Conservation (phyloP, 2,329 filamentous ascomycete species). For the Aspergillus arachidicola region DNA sequence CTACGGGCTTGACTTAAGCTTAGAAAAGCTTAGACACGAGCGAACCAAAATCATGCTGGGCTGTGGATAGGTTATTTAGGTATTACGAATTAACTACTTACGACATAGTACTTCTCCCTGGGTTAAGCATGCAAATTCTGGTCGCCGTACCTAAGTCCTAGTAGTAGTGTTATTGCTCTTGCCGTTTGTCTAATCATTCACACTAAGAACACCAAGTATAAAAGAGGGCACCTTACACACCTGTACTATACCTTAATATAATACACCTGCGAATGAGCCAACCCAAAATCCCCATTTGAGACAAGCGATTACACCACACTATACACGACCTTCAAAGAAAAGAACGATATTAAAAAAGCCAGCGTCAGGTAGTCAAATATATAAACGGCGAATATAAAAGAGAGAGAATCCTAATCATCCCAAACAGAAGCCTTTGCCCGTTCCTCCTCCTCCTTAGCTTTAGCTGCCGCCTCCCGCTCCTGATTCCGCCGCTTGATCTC, state of each 20-base stretch:
- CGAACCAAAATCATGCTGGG: neutral
- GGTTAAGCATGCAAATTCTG: neutral
- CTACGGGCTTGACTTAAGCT: conserved; percentile 3
- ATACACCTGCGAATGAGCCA: neutral
- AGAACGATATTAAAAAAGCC: conserved; percentile 8
- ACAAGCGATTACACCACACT: neutral
- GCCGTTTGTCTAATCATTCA: neutral
- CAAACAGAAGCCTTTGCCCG: conserved; percentile 82
- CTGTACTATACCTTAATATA: neutral
- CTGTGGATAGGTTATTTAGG: neutral
- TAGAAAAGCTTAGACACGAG: conserved; percentile 3
- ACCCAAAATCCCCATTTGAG: neutral
- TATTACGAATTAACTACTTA: conserved; percentile 4
- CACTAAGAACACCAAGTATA: neutral
- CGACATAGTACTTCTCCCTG: neutral
- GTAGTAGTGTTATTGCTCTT: neutral
- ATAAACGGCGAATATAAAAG: neutral
- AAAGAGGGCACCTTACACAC: neutral
- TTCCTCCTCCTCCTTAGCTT: conserved; percentile 66
- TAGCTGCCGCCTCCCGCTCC: conserved; percentile 68
- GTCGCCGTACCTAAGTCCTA: neutral
- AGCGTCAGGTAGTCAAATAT: neutral
- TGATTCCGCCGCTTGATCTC: conserved; percentile 76
- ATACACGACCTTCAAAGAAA: neutral
- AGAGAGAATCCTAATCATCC: conserved; percentile 60